Percentiles rank a stretch among this genome's conserved stretches.
Conservation (phyloP, 1,284 basidiomycete species). For the Cutaneotrichosporon arboriforme region DNA sequence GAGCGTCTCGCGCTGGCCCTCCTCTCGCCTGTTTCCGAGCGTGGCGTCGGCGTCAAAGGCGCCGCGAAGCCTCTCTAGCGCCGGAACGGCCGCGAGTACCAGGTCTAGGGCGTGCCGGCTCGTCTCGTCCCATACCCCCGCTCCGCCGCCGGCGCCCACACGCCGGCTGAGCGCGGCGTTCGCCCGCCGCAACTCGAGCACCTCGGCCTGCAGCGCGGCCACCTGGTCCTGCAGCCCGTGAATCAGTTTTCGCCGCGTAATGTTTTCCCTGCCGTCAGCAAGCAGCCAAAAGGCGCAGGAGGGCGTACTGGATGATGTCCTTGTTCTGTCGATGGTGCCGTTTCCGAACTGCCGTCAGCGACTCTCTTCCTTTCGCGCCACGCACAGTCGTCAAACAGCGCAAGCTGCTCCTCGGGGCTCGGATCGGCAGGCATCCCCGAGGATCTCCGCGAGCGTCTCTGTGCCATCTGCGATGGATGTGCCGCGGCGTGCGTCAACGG, state of each 20-base stretch:
- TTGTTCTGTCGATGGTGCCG: conserved; percentile 17
- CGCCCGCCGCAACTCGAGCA: conserved; percentile 5
- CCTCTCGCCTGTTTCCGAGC: too few species aligned
- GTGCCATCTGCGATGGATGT: background rate
- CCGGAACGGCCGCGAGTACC: conserved; percentile 10
- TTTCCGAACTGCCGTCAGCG: conserved; percentile 12
- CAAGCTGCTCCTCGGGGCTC: background rate
- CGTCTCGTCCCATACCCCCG: background rate
- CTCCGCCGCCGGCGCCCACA: background rate
- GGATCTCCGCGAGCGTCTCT: conserved; percentile 3
- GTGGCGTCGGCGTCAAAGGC: background rate
- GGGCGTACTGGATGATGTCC: conserved; percentile 14
- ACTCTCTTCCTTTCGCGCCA: background rate
- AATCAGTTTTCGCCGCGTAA: conserved; percentile 8
- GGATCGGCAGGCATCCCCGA: background rate
- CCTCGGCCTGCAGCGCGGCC: conserved; percentile 11
- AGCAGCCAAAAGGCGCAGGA: background rate
- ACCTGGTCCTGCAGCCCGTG: conserved; percentile 14
- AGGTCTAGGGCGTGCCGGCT: conserved; percentile 4
- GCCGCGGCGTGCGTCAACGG: background rate
- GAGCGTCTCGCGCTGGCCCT: too few species aligned
- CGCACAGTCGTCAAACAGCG: conserved; percentile 4
- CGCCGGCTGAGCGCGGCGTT: conserved; percentile 6
- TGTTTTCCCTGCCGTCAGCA: conserved; percentile 15
- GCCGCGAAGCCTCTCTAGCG: conserved; percentile 5